These are phyloP conservation scores for Phlebiopsis gigantea DNA, from an alignment of 768 basidiomycete species.

Conservation along the genomic window DNA sequence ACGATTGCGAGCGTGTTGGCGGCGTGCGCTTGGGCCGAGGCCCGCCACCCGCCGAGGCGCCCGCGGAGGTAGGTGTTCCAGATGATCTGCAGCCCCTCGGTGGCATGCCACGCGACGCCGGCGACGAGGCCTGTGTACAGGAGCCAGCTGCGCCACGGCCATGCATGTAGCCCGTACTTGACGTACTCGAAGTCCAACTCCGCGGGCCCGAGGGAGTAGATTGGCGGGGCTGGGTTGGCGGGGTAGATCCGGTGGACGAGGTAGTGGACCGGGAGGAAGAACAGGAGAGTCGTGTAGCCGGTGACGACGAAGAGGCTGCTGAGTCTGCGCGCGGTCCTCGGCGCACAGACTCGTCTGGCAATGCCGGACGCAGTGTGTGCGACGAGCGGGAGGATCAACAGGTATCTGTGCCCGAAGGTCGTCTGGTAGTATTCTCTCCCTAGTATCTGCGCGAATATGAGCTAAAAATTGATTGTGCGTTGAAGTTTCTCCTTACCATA, in stretches of 20 bases:
- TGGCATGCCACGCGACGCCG: conserved; percentile 52
- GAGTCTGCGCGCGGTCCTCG: conserved; percentile 32
- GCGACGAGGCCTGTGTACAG: conserved; percentile 60
- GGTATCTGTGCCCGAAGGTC: conserved; percentile 55
- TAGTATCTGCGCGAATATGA: conserved; percentile 46
- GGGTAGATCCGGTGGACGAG: conserved; percentile 61
- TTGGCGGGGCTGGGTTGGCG: conserved; percentile 38
- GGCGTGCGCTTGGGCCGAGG: conserved; percentile 25
- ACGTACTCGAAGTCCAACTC: conserved; percentile 85
- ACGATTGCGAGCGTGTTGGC: conserved; percentile 32
- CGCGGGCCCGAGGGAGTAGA: conserved; percentile 58
- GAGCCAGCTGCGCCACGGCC: conserved; percentile 57
- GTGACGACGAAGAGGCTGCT: conserved; percentile 48
- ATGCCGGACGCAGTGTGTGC: conserved; percentile 56
- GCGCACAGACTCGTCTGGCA: conserved; percentile 52
- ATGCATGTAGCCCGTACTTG: conserved; percentile 58
- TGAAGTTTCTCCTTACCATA: conserved; percentile 51
- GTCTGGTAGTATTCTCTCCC: conserved; percentile 88
- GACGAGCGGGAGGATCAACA: conserved; percentile 63
- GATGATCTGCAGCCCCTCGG: conserved; percentile 54
- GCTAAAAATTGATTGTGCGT: background rate
- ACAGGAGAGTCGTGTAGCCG: conserved; percentile 52
- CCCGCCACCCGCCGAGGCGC: conserved; percentile 20
- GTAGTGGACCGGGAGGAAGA: conserved; percentile 67
- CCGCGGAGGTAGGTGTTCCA: conserved; percentile 43